Percentiles rank a stretch among this genome's conserved stretches.
phyloP scores from a whole-genome alignment of 164 flowering plant genomes.

The Pachysandra terminalis region DNA sequence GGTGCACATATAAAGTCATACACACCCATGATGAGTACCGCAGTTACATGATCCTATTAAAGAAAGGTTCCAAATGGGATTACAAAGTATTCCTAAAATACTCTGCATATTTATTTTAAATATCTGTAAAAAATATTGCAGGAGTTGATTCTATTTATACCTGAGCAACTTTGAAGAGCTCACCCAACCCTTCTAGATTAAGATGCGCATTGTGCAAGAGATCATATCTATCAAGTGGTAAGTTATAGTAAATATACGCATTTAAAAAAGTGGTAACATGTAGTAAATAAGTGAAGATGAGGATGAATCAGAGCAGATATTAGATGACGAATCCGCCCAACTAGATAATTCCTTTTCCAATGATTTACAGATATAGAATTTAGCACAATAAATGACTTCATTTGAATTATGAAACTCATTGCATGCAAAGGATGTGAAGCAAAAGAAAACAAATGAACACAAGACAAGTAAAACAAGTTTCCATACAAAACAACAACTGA shows the following conservation, averaged over 20 bases:
- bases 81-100: background rate
- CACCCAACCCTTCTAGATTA: conserved; percentile 79
- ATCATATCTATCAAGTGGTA: no score
- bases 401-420: no score
- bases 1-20: background rate
- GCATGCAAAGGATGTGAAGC: no score
- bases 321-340: background rate
- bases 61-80: background rate
- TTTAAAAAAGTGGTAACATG: conserved; percentile 33
- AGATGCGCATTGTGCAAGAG: no score
- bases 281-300: background rate
- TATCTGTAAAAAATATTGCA: conserved; percentile 85
- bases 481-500: no score
- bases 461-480: no score
- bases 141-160: no score
- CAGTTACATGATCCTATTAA: background rate
- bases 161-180: conserved; percentile 98
- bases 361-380: no score
- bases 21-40: background rate
- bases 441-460: no score
- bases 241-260: background rate
- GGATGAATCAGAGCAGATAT: background rate
- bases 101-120: background rate
- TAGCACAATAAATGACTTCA: no score
- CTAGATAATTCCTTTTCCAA: background rate